These are phyloP conservation scores for Spiraea crenata DNA, from an alignment of 331 rosid species.

Conservation along the genomic window DNA sequence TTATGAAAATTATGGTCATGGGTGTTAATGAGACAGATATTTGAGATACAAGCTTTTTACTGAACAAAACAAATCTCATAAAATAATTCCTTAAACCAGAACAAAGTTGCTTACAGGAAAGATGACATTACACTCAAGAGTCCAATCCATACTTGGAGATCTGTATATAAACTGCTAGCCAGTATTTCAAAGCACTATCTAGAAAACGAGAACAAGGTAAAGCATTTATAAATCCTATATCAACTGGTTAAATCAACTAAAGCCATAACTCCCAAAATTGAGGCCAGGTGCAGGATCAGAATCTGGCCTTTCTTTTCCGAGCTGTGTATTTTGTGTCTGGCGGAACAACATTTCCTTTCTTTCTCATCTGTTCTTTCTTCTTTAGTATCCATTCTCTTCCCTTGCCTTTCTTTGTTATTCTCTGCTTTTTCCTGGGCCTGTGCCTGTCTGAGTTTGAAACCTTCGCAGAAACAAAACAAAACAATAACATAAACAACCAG, in stretches of 20 bases:
- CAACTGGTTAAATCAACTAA: not conserved
- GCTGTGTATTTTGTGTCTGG: constrained; percentile 72
- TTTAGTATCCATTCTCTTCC: constrained; percentile 81
- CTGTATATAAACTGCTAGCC: not conserved
- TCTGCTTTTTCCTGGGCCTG: constrained; percentile 74
- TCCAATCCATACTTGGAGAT: not conserved
- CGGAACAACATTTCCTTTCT: constrained; percentile 83
- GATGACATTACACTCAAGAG: not conserved
- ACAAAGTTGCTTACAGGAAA: not conserved
- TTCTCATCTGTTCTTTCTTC: constrained; percentile 89
- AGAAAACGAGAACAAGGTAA: not conserved
- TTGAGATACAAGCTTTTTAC: not conserved
- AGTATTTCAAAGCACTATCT: not conserved
- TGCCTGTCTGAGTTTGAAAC: constrained; percentile 66
- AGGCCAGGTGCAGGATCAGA: constrained; percentile 36
- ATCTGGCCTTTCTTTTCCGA: constrained; percentile 79
- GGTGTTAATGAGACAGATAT: too few relatives aligned
- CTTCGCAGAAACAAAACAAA: constrained; percentile 24
- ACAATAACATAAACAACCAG: not conserved
- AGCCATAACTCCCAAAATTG: not conserved
- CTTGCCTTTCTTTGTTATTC: constrained; percentile 50
- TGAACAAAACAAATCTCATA: not conserved
- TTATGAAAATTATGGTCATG: too few relatives aligned
- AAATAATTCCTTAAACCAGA: not conserved
- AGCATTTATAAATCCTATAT: not conserved